Base-by-base conservation (phyloP, 1,284 basidiomycete genomes). In the Taiwanofungus camphoratus region DNA sequence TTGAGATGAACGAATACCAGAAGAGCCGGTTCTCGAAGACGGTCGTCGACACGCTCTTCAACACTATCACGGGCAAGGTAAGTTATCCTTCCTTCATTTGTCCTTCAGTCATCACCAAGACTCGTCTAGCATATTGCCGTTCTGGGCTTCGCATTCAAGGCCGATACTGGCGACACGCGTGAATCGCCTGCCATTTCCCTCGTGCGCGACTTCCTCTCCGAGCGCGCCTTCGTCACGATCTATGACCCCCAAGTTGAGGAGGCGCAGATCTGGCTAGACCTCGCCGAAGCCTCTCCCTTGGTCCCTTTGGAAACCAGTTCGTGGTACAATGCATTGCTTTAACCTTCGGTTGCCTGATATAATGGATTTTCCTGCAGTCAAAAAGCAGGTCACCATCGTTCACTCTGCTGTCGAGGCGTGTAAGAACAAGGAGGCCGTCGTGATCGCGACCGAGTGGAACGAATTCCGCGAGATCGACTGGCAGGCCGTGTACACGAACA, bases 161-260 rank as follows among this genome's bases (percentile, higher is more conserved):
- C 92, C 37, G 92, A 96, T 66, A 97, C 93, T 18, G 93, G 93
- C 52, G 93, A 97, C 66, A 96, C 92, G 41, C 92, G 96, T 64
- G 95, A 98, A 72, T 94, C 92, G 6, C 85, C 95, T n/a, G 82
- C 95, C 18, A 97, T 98, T 68, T 87, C 91, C 16, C 80, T 99
- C 53, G 87, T 94, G 70, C 84, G 84, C 57, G 86, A 96, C 74
- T 99, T 99, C 79, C 76, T 86, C 53, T 77, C 82, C 36, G 95
- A 99, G 71, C 82, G 80, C 52, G 94, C 95, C 4, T 68, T 80
- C 42, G 76, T 98, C 56, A 85, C 80, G 46, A 74, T 98, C 54
- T 98, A 94, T 70, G 95, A 99, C 66, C 95, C 95, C 37, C 85
- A 97, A 66, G 91, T 87, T 19, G 65, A 71, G 39, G 70, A 76